phyloP scores from a whole-genome alignment of 2,329 filamentous ascomycete genomes.

The Tolypocladium tundrense region DNA sequence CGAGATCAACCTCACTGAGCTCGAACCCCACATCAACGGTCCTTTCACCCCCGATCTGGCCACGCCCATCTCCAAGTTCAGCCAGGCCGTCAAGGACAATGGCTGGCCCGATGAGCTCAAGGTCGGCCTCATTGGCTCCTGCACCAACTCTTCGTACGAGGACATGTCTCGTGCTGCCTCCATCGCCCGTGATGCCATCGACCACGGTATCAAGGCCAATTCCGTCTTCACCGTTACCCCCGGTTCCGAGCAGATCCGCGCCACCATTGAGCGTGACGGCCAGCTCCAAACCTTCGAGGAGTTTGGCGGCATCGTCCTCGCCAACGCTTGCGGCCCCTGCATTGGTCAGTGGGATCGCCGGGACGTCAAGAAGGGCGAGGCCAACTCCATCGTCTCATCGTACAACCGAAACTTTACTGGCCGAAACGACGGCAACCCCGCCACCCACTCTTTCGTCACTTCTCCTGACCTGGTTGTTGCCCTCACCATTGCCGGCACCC shows the following conservation, averaged over 20 bases:
- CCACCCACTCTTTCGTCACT: constrained; percentile 97
- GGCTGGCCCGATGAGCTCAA: constrained; percentile 86
- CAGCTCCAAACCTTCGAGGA: constrained; percentile 77
- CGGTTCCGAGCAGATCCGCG: constrained; percentile 91
- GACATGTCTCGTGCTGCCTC: constrained; percentile 98
- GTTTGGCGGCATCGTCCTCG: constrained; percentile 80
- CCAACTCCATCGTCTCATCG: constrained; percentile 90
- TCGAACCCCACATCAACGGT: constrained; percentile 95
- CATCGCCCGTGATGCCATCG: constrained; percentile 80
- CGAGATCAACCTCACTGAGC: constrained; percentile 76
- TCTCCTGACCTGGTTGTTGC: constrained; percentile 95
- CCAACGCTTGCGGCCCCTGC: constrained; percentile 90
- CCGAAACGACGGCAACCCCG: constrained; percentile 91
- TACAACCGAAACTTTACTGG: constrained; percentile 99
- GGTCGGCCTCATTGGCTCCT: constrained; percentile 91
- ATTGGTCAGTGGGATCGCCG: constrained; percentile 94
- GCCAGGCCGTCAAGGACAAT: constrained; percentile 71
- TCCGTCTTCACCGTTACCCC: constrained; percentile 94
- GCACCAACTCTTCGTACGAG: constrained; percentile 97
- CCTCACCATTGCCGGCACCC: constrained; percentile 84
- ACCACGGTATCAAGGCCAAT: constrained; percentile 81
- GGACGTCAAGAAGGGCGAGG: constrained; percentile 74
- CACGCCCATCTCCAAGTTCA: constrained; percentile 84
- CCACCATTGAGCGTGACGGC: constrained; percentile 81
- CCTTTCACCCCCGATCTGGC: constrained; percentile 94